A percentile compares a stretch with the other conserved stretches of the same genome.
These are phyloP conservation scores for Lathyrus oleraceus DNA, from an alignment of 306 rosid species.

Conservation along the genomic window DNA sequence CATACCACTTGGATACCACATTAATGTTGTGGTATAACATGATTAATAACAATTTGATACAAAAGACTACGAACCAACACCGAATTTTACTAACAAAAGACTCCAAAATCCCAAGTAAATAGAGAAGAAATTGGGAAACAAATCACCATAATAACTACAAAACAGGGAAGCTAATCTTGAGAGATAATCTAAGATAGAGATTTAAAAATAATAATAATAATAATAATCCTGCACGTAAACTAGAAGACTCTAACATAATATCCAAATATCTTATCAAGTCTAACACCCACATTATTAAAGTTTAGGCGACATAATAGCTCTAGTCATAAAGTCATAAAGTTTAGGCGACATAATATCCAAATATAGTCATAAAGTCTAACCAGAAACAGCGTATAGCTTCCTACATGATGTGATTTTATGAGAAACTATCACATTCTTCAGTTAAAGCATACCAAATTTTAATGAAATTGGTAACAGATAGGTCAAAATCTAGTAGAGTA, in stretches of 20 bases:
- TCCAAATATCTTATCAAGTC: neutral
- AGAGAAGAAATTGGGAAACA: too few species aligned
- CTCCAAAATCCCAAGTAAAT: too few species aligned
- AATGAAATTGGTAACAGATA: neutral
- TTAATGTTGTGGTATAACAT: neutral
- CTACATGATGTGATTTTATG: neutral
- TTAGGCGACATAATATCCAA: neutral
- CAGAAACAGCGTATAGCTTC: neutral
- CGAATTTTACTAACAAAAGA: too few species aligned
- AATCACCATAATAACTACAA: neutral
- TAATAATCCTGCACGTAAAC: neutral
- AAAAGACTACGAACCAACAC: neutral
- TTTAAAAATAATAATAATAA: too few species aligned
- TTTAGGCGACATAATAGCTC: neutral
- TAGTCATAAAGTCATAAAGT: neutral
- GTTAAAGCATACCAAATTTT: neutral
- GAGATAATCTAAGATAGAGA: neutral
- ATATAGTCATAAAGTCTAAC: neutral
- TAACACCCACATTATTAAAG: neutral
- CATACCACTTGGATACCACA: neutral
- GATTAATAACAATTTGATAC: neutral
- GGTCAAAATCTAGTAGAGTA: slow-evolving; percentile 24
- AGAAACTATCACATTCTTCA: neutral
- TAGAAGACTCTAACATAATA: neutral
- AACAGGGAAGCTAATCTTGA: neutral